Percentiles rank a stretch among this genome's conserved stretches.
phyloP scores from a whole-genome alignment of 495 filamentous ascomycete genomes.

The Penicillium maclennaniae region DNA sequence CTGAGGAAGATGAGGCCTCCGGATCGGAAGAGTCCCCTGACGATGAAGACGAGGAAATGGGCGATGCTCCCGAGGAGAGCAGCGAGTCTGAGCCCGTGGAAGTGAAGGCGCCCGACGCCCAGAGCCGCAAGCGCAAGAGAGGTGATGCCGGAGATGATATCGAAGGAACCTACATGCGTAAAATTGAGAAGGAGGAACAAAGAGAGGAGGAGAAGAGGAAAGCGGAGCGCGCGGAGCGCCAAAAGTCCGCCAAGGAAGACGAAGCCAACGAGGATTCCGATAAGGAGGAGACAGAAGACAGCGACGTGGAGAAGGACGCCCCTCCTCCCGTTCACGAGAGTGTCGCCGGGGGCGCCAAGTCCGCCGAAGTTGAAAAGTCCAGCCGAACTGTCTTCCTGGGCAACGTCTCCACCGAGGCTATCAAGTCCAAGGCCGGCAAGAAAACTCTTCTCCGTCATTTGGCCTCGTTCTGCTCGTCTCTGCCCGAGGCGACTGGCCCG shows the following conservation, averaged over 20 bases:
- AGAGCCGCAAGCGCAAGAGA: slow-evolving; percentile 74
- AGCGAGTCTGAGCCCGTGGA: slow-evolving; percentile 30
- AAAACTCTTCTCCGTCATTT: slow-evolving; percentile 71
- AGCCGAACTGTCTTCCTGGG: slow-evolving; percentile 87
- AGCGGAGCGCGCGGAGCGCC: slow-evolving; percentile 24
- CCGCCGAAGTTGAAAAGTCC: slow-evolving; percentile 73
- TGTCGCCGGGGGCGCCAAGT: slow-evolving; percentile 33
- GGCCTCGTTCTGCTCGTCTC: slow-evolving; percentile 48
- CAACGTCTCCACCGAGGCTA: slow-evolving; percentile 79
- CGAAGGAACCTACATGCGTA: slow-evolving; percentile 76
- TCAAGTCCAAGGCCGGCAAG: slow-evolving; percentile 74
- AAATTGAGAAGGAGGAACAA: slow-evolving; percentile 57
- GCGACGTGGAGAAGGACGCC: slow-evolving; percentile 23
- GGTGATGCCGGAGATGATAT: slow-evolving; percentile 67
- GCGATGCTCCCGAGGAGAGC: slow-evolving; percentile 36
- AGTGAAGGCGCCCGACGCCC: slow-evolving; percentile 35
- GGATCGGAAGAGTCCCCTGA: slow-evolving; percentile 34
- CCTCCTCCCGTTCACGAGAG: slow-evolving; percentile 56
- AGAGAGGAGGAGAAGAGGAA: slow-evolving; percentile 44
- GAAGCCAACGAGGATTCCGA: slow-evolving; percentile 14
- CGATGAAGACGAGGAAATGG: slow-evolving; percentile 43
- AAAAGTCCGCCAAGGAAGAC: slow-evolving; percentile 16
- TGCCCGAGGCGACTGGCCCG: slow-evolving; percentile 39
- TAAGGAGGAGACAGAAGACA: slow-evolving; percentile 15
- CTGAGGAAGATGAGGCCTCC: slow-evolving; percentile 32